These are phyloP conservation scores for Nowakowskiella sp. DNA, from an alignment of 192 early-diverging fungal genomes.

Conservation along the genomic window DNA sequence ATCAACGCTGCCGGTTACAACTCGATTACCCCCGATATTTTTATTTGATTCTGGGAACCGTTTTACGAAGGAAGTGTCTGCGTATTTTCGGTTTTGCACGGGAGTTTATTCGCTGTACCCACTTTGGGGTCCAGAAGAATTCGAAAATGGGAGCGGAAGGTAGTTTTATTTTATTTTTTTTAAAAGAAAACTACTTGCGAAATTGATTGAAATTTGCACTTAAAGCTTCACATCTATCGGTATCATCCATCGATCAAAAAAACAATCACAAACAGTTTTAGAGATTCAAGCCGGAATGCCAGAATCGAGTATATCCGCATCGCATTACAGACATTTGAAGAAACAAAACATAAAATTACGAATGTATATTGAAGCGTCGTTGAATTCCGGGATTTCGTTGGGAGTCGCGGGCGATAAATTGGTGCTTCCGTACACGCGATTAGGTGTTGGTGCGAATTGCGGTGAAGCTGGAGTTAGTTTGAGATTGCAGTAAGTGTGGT, in stretches of 20 bases:
- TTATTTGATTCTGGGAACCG: constrained; percentile 54
- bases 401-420: constrained; percentile 31
- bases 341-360: constrained; percentile 21
- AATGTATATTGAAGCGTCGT: constrained; percentile 24
- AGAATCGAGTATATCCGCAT: constrained; percentile 22
- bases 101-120: constrained; percentile 61
- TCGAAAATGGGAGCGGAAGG: too few species aligned
- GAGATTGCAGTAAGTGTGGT: constrained; percentile 25
- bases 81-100: constrained; percentile 66
- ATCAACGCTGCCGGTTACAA: too few species aligned
- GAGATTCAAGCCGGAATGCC: constrained; percentile 34
- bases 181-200: too few species aligned
- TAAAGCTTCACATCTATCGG: constrained; percentile 29
- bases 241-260: constrained; percentile 17
- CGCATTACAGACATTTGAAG: constrained; percentile 21
- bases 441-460: constrained; percentile 39
- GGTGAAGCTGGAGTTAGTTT: constrained; percentile 31
- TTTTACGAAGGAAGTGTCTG: constrained; percentile 57
- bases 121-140: constrained; percentile 46
- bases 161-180: too few species aligned
- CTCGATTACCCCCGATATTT: constrained; percentile 64
- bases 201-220: background rate
- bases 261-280: constrained; percentile 13
- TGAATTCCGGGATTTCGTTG: constrained; percentile 22
- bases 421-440: constrained; percentile 29